These are phyloP conservation scores for Penicillium sp. DNA, from an alignment of 2,329 filamentous ascomycete species.

Conservation along the genomic window DNA sequence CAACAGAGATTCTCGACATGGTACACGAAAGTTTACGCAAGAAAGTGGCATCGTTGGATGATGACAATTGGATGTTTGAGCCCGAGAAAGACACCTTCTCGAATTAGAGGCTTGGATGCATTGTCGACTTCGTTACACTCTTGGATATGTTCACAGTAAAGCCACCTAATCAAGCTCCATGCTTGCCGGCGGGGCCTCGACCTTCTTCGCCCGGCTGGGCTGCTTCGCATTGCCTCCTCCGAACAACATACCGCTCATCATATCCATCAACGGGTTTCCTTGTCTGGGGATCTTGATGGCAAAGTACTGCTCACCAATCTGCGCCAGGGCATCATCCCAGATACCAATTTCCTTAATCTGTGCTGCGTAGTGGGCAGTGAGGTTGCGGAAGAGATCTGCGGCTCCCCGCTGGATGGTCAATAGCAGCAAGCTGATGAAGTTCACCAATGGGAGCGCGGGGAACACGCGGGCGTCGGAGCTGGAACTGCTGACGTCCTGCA, in stretches of 20 bases:
- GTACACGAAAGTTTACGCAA: constrained; percentile 70
- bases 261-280: constrained; percentile 91
- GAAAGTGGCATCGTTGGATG: constrained; percentile 72
- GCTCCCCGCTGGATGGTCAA: constrained; percentile 78
- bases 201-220: constrained; percentile 47
- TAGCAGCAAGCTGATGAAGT: constrained; percentile 85
- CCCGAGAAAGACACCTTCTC: constrained; percentile 56
- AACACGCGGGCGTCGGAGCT: constrained; percentile 78
- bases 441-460: constrained; percentile 88
- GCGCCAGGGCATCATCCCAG: constrained; percentile 81
- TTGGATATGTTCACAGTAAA: constrained; percentile 12
- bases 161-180: constrained; percentile 47
- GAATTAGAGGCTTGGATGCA: constrained; percentile 15
- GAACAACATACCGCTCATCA: constrained; percentile 95
- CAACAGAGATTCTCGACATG: constrained; percentile 67
- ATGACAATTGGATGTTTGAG: constrained; percentile 93
- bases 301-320: constrained; percentile 97
- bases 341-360: constrained; percentile 75
- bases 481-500: constrained; percentile 78
- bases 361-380: constrained; percentile 77
- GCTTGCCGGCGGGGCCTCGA: constrained; percentile 48
- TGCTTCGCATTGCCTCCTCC: constrained; percentile 51
- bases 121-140: constrained; percentile 19
- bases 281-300: constrained; percentile 84
- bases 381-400: constrained; percentile 76